A percentile compares a stretch with the other conserved stretches of the same genome.
Conservation (phyloP, 2,329 filamentous ascomycete species). For the Aurifilum marmelostoma region DNA sequence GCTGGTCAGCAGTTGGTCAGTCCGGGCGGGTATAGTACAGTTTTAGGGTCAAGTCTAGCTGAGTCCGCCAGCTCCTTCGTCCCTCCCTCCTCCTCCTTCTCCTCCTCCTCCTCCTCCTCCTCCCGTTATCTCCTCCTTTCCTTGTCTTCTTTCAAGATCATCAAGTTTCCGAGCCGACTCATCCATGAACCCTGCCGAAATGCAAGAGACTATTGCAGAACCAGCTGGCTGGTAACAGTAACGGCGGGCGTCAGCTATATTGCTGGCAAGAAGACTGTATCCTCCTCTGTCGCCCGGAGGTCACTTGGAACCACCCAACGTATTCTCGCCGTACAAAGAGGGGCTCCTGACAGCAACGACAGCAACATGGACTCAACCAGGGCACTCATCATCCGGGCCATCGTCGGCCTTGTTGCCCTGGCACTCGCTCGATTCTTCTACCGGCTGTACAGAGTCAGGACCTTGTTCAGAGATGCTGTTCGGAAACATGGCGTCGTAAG, state of each 20-base stretch:
- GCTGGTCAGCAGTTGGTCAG: not conserved
- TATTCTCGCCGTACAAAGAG: not conserved
- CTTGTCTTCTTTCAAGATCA: too few species aligned
- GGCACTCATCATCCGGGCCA: slow-evolving; percentile 2
- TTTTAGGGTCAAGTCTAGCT: not conserved
- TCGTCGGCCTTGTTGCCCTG: slow-evolving; percentile 2
- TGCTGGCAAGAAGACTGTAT: too few species aligned
- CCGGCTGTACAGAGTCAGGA: slow-evolving; percentile 36
- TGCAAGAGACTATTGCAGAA: too few species aligned
- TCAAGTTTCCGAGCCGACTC: too few species aligned
- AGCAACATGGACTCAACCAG: not conserved
- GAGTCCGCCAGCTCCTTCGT: too few species aligned
- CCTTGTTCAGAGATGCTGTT: slow-evolving; percentile 32
- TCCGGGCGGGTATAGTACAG: not conserved
- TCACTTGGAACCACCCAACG: not conserved
- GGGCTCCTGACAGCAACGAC: too few species aligned
- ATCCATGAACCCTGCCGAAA: not conserved
- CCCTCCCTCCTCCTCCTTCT: too few species aligned
- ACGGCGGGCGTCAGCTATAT: too few species aligned
- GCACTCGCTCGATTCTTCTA: slow-evolving; percentile 34
- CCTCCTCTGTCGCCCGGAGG: not conserved
- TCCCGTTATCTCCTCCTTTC: too few species aligned
- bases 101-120: too few species aligned
- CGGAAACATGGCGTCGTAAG: slow-evolving; percentile 36
- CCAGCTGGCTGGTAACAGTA: too few species aligned